phyloP scores from a whole-genome alignment of 139 green algal species.

The Monoraphidium neglectum region DNA sequence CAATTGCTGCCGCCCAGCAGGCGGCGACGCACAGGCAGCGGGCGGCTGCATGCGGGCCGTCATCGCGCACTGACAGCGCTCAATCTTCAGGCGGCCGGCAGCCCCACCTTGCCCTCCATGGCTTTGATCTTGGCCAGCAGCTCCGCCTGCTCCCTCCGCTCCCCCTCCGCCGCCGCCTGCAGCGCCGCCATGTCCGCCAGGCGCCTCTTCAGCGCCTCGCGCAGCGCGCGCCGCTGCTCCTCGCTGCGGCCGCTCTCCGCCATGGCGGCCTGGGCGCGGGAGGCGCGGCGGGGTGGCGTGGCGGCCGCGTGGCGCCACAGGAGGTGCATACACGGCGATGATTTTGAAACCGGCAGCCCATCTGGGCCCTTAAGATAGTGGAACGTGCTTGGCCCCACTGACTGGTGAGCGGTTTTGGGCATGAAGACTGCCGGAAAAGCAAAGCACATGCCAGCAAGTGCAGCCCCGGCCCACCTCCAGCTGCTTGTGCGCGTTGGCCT shows the following conservation, averaged over 20 bases:
- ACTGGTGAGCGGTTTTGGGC: too few relatives aligned
- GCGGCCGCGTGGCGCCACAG: too few relatives aligned
- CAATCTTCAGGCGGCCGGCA: too few relatives aligned
- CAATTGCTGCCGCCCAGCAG: too few relatives aligned
- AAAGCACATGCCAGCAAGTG: not conserved
- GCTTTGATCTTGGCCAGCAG: conserved; percentile 36
- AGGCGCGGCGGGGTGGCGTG: not conserved
- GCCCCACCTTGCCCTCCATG: conserved; percentile 69
- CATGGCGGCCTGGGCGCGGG: conserved; percentile 44
- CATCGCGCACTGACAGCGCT: too few relatives aligned
- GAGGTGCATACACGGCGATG: too few relatives aligned
- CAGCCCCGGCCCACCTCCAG: conserved; percentile 34
- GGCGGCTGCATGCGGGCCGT: too few relatives aligned
- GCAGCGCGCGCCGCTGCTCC: conserved; percentile 37
- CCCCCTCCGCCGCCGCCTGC: conserved; percentile 33
- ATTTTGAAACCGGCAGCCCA: too few relatives aligned
- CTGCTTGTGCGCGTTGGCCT: conserved; percentile 45
- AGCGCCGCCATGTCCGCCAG: conserved; percentile 32
- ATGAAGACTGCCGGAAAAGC: too few relatives aligned
- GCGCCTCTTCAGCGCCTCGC: conserved; percentile 52
- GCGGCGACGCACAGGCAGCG: too few relatives aligned
- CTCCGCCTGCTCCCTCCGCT: conserved; percentile 40
- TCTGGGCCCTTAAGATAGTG: too few relatives aligned
- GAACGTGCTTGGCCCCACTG: too few relatives aligned
- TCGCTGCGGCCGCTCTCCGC: conserved; percentile 43